phyloP scores from a whole-genome alignment of 2,329 filamentous ascomycete species.

The Xylariales sp. region DNA sequence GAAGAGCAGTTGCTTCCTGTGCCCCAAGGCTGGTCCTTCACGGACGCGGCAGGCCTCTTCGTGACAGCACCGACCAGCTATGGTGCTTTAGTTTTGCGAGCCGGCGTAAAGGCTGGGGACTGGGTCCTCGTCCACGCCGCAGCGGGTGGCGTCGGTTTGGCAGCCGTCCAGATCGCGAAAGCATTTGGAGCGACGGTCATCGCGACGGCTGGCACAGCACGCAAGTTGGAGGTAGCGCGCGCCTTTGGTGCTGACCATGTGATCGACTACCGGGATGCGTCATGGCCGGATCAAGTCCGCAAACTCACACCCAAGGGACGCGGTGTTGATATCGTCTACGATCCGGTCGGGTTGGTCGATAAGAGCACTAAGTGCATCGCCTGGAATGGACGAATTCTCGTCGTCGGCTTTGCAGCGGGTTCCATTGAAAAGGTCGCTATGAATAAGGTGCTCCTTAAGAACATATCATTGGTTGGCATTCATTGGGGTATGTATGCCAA shows the following conservation, averaged over 20 bases:
- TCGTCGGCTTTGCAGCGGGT: slow-evolving; percentile 90
- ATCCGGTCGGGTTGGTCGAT: slow-evolving; percentile 91
- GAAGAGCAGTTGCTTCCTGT: slow-evolving; percentile 79
- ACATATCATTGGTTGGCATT: slow-evolving; percentile 88
- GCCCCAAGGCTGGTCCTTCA: slow-evolving; percentile 83
- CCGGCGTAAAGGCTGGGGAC: slow-evolving; percentile 81
- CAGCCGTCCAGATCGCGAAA: slow-evolving; percentile 94
- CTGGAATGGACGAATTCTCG: slow-evolving; percentile 89
- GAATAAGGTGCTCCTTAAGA: slow-evolving; percentile 93
- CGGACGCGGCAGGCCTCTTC: slow-evolving; percentile 88
- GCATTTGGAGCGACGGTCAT: slow-evolving; percentile 92
- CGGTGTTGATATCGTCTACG: slow-evolving; percentile 93
- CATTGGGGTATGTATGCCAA: slow-evolving; percentile 90
- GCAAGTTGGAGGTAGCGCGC: slow-evolving; percentile 83
- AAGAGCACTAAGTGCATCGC: slow-evolving; percentile 89
- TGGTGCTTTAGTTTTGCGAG: slow-evolving; percentile 81
- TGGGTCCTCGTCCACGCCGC: slow-evolving; percentile 92
- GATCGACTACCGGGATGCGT: slow-evolving; percentile 76
- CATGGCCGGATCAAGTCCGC: slow-evolving; percentile 77
- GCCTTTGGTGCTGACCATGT: slow-evolving; percentile 87
- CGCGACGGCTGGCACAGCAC: slow-evolving; percentile 83
- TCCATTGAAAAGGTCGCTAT: slow-evolving; percentile 91
- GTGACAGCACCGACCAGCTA: slow-evolving; percentile 94
- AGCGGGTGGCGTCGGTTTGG: slow-evolving; percentile 89
- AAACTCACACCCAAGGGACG: slow-evolving; percentile 77